A percentile compares a stretch with the other conserved stretches of the same genome.
These are phyloP conservation scores for Kwoniella sp. DNA, from an alignment of 768 basidiomycete species.

Conservation along the genomic window DNA sequence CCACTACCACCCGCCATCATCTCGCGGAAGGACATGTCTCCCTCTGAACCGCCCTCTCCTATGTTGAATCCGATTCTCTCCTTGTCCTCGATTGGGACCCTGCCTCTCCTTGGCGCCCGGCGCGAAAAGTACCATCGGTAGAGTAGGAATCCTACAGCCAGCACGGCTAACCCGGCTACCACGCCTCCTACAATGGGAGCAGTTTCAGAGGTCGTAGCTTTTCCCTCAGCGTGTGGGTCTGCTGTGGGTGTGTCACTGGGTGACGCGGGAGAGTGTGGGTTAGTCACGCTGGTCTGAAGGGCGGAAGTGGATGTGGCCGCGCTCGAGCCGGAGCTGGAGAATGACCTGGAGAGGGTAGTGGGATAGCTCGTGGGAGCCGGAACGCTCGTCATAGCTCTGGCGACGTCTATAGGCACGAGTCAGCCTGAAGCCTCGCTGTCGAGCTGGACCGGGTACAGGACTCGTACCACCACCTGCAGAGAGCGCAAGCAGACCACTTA, in stretches of 20 bases:
- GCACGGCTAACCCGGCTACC: constrained; percentile 17
- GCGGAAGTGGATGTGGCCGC: too few relatives aligned
- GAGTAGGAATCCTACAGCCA: constrained; percentile 16
- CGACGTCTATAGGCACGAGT: background rate
- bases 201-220: too few relatives aligned
- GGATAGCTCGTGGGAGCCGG: constrained; percentile 9
- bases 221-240: background rate
- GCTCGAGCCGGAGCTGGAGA: constrained; percentile 12
- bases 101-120: too few relatives aligned
- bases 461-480: too few relatives aligned
- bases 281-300: too few relatives aligned
- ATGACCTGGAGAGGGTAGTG: constrained; percentile 37
- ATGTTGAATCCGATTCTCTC: background rate
- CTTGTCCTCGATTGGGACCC: background rate
- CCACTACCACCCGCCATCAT: background rate
- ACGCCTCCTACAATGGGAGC: constrained; percentile 30
- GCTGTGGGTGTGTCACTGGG: background rate
- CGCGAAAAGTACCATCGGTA: constrained; percentile 3
- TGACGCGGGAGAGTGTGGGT: constrained; percentile 2
- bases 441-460: too few relatives aligned
- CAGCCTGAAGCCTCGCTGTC: too few relatives aligned
- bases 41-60: background rate
- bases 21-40: constrained; percentile 6
- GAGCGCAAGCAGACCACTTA: constrained; percentile 9
- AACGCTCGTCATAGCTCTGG: constrained; percentile 1